Evolutionary conservation across 2,329 filamentous ascomycete species (phyloP), one percentile per base, ranked within the genome.

Genomic region (Alternaria rosae): DNA sequence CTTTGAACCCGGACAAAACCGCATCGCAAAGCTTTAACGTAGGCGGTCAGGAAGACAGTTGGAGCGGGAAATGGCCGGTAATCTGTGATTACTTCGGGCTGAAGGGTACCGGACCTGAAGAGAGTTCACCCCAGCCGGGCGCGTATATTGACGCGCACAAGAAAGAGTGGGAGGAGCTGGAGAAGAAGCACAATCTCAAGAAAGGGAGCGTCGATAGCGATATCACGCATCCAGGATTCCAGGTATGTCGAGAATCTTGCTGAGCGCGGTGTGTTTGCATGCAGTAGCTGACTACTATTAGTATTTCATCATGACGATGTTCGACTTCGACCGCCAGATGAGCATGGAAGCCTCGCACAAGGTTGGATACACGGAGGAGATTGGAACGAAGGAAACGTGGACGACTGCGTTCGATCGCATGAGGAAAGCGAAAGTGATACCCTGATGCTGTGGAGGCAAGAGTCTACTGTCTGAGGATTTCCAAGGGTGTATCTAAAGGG

Each of bases 271-370:
- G 30, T 17, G n/a, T 6, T 10, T 6, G 8, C 15, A 9, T 42
- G 25, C 13, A 38, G 12, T 28, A 48, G 45, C 53, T 70, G 26
- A 70, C 42, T 20, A 20, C 26, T 30, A 4, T 8, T 47, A 76
- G 74, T 72, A 75, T 48, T 74, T 67, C 48, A 76, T 76, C 57
- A 76, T 76, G 74, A 75, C 70, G 0, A 70, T 75, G 82, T 71
- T 85, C 52, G 80, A 78, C 6, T 85, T 85, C 62, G 82, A 85
- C 62, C 76, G 83, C 23, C 81, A 84, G 53, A 70, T 85, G 66
- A 83, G 81, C 56, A 68, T 83, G 50, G 73, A 79, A 23, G 80
- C 76, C 28, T 69, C 84, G 12, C 76, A 79, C 20, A 70, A 69
- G 8, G 70, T 77, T 5, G 71, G 73, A 9, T 85, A 84, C 52